phyloP scores from a whole-genome alignment of 768 basidiomycete genomes.

The Suillus subalutaceus region DNA sequence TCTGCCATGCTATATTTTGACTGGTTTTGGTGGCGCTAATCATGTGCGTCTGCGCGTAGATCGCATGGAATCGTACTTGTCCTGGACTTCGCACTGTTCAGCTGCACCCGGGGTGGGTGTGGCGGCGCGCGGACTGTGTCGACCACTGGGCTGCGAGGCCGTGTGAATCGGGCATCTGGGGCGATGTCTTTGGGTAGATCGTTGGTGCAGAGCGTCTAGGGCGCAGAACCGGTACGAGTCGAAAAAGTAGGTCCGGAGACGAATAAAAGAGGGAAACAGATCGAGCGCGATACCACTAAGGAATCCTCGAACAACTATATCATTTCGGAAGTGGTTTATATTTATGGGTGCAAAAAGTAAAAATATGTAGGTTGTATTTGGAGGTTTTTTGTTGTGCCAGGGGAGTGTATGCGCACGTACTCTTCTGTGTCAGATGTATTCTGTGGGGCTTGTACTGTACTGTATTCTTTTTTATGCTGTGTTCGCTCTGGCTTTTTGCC shows the following conservation, averaged over 20 bases:
- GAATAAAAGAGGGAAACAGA: neutral
- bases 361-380: neutral
- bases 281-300: neutral
- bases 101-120: slow-evolving; percentile 40
- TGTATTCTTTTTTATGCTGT: neutral
- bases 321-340: neutral
- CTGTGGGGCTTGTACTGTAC: neutral
- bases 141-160: neutral
- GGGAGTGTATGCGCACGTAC: neutral
- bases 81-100: slow-evolving; percentile 43
- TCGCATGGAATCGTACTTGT: slow-evolving; percentile 47
- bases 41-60: slow-evolving; percentile 27
- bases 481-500: neutral
- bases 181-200: neutral
- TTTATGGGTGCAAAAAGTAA: neutral
- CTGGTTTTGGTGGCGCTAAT: neutral
- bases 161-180: neutral
- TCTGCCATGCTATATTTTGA: neutral
- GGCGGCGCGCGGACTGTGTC: slow-evolving; percentile 34
- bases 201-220: neutral
- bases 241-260: neutral
- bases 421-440: neutral
- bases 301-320: neutral
- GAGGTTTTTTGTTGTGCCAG: neutral
- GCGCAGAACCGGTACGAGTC: neutral